Evolutionary conservation across 2,329 filamentous ascomycete genomes (phyloP), one percentile per base, ranked within the genome.

Genomic region (Fusarium multiceps): DNA sequence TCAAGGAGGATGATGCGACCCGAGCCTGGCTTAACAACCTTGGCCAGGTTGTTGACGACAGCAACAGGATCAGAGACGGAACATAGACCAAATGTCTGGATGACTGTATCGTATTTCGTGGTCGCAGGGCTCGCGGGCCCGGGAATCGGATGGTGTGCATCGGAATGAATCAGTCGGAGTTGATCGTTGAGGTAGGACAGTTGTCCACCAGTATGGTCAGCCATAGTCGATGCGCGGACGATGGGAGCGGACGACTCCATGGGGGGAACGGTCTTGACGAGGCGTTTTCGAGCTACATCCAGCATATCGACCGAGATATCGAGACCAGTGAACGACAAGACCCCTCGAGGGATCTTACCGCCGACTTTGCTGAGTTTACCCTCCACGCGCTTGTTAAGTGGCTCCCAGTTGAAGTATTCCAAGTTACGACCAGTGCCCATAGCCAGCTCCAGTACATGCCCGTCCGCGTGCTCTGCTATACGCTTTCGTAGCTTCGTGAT

Each of bases 31-130:
- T 82, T 82, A 3, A 90, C 77, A 18, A 78, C 79, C 11, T 80
- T 76, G 2, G 87, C 87, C 74, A 90, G 81, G 75, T 86, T 86
- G 54, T 79, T 76, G 21, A 91, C 76, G 21, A 90, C 81, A 28
- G 75, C 76, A 12, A 85, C 82, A 2, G 89, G 89, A 73, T 89
- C 84, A 7, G 81, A 80, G 4, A 90, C 88, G 72, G 86, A 89
- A 78, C 89, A 91, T 27, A 91, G 82, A 7, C 88, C 88, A 78
- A 91, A 90, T 0, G 88, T 89, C 74, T 90, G 88, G 30, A 90
- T 75, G 40, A 90, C 80, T 3, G 88, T 90, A 78, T 91, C 89
- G 79, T 90, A 91, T 67, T 83, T 83, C 8, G 75, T 46, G 79
- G 79, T 74, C 64, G 80, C 45, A 74, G 80, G n/a, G 74, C 80